Evolutionary conservation across 192 early-diverging fungal species (phyloP).

Genomic region (Haplosporangium gracile): DNA sequence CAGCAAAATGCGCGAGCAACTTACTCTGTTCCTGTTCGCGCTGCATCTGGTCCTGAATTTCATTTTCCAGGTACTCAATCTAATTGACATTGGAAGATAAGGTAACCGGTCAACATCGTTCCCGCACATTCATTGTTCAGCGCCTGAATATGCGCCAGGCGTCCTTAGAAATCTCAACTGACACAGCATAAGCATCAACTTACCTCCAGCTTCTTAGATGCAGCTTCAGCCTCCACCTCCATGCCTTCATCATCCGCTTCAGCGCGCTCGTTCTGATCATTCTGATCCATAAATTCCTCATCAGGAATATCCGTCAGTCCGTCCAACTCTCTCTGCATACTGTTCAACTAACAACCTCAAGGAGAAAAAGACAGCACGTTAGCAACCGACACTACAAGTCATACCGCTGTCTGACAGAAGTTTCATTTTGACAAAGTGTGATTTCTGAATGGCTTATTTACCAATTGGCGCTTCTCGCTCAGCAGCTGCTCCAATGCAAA

Average conservation of each 20-base stretch:
- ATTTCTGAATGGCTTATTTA: not conserved
- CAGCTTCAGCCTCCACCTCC: slow-evolving; percentile 27
- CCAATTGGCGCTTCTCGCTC: slow-evolving; percentile 40
- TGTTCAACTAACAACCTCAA: slow-evolving; percentile 7
- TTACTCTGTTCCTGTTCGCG: slow-evolving; percentile 36
- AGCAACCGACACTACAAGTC: not conserved
- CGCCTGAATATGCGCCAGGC: not conserved
- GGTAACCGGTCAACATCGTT: no score
- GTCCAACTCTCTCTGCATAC: slow-evolving; percentile 41
- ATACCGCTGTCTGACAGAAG: not conserved
- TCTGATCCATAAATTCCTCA: slow-evolving; percentile 19
- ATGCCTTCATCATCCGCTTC: not conserved
- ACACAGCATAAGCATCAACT: not conserved
- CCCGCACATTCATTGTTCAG: not conserved
- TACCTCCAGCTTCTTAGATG: slow-evolving; percentile 33
- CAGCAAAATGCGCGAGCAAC: no score
- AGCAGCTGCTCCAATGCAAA: slow-evolving; percentile 48
- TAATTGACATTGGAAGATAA: not conserved
- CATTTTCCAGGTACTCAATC: slow-evolving; percentile 39
- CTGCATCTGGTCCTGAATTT: slow-evolving; percentile 23
- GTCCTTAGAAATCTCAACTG: not conserved
- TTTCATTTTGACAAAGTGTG: not conserved
- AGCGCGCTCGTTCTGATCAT: not conserved
- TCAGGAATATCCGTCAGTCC: slow-evolving; percentile 20
- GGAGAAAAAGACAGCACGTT: not conserved